Conservation (phyloP, 306 rosid species). For the Lathyrus tuberosus region DNA sequence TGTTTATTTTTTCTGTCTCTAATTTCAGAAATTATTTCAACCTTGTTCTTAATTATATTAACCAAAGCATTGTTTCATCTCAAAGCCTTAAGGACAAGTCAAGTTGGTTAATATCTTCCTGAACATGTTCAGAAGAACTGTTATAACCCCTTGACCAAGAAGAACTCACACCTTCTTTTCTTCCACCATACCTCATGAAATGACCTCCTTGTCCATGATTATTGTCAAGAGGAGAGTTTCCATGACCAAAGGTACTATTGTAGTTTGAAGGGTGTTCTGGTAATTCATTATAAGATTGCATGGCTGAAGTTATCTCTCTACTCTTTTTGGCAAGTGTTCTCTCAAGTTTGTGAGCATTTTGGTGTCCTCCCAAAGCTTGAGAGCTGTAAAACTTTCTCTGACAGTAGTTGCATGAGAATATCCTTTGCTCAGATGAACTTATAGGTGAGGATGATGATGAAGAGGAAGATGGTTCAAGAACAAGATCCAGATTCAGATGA, state of each 20-base stretch:
- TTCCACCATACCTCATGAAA: constrained; percentile 35
- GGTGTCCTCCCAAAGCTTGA: constrained; percentile 93
- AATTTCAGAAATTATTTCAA: neutral
- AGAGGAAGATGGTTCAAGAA: constrained; percentile 60
- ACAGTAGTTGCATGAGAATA: constrained; percentile 90
- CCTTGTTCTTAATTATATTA: neutral
- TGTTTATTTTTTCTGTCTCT: neutral
- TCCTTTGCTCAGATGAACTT: constrained; percentile 47
- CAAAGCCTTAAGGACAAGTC: constrained; percentile 87
- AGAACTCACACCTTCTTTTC: constrained; percentile 41
- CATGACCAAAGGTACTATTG: neutral
- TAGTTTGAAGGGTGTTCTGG: constrained; percentile 14
- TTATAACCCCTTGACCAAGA: constrained; percentile 49
- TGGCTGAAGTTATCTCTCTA: constrained; percentile 56
- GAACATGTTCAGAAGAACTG: constrained; percentile 44
- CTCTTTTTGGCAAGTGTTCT: constrained; percentile 89
- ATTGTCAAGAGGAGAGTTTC: constrained; percentile 13
- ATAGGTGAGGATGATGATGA: constrained; percentile 52
- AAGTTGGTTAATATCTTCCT: constrained; percentile 73
- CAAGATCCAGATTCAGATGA: constrained; percentile 60
- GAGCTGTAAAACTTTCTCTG: constrained; percentile 85
- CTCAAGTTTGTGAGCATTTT: constrained; percentile 91
- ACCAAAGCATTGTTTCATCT: constrained; percentile 4
- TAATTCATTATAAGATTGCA: constrained; percentile 32
- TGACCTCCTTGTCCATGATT: constrained; percentile 42